A percentile compares a stretch with the other conserved stretches of the same genome.
These are phyloP conservation scores for Ceratonia siliqua DNA, from an alignment of 306 rosid species.

Conservation along the genomic window DNA sequence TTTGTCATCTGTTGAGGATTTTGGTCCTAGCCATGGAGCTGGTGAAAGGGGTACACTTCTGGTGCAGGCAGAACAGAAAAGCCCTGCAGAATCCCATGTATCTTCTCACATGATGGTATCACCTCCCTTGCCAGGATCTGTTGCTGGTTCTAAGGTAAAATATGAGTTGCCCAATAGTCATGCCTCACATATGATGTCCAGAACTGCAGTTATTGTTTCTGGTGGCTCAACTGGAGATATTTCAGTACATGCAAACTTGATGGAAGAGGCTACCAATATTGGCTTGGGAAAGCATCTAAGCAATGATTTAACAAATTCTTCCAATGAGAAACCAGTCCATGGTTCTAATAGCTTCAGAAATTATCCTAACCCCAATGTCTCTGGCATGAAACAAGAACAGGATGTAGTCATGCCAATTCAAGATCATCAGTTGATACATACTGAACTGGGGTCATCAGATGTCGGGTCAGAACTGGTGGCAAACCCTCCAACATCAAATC, in stretches of 20 bases:
- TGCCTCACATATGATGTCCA: constrained; percentile 39
- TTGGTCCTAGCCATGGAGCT: constrained; percentile 42
- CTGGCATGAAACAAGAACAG: constrained; percentile 46
- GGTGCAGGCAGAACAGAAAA: constrained; percentile 53
- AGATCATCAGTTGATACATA: constrained; percentile 43
- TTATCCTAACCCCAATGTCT: constrained; percentile 45
- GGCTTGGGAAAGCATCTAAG: constrained; percentile 38
- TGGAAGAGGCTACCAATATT: constrained; percentile 47
- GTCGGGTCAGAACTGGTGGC: constrained; percentile 44
- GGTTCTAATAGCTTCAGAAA: constrained; percentile 43
- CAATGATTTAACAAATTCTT: constrained; percentile 39
- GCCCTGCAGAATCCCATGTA: constrained; percentile 40
- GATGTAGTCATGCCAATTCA: constrained; percentile 42
- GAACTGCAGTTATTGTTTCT: constrained; percentile 41
- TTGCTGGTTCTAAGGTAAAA: constrained; percentile 45
- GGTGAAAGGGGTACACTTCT: constrained; percentile 40
- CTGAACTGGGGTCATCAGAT: constrained; percentile 47
- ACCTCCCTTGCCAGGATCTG: constrained; percentile 36
- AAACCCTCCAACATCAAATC: constrained; percentile 46
- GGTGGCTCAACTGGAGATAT: constrained; percentile 40
- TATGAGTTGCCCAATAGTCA: constrained; percentile 45
- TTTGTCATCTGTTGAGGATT: constrained; percentile 48
- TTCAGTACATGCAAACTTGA: constrained; percentile 37
- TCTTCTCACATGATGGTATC: constrained; percentile 55
- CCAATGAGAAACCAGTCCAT: constrained; percentile 42